Evolutionary conservation across 345 rosid genomes (phyloP).

Genomic region (Aurinia saxatilis): DNA sequence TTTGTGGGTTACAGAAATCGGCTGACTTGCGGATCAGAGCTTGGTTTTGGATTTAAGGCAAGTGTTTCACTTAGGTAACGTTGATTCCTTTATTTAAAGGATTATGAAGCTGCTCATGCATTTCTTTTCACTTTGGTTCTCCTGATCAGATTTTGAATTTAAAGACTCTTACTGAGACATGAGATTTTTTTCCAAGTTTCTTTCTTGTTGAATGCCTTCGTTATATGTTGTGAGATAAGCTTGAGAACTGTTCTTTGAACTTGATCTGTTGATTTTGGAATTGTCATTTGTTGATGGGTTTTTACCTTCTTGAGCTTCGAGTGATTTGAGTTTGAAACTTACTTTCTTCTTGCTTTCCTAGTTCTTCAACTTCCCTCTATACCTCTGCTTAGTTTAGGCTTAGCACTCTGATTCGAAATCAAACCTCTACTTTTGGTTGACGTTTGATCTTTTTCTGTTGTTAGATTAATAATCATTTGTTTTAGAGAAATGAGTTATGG

Average conservation of each 20-base stretch:
- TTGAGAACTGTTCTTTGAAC: not conserved
- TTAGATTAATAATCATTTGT: not conserved
- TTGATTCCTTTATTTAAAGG: conserved; percentile 34
- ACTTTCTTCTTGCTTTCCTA: not conserved
- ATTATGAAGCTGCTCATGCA: conserved; percentile 21
- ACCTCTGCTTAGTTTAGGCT: conserved; percentile 4
- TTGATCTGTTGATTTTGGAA: conserved; percentile 12
- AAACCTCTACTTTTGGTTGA: conserved; percentile 3
- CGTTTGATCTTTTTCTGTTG: not conserved
- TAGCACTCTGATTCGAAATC: not conserved
- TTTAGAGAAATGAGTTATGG: not conserved
- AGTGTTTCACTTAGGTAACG: conserved; percentile 26
- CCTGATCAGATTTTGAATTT: not conserved
- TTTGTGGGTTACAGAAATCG: conserved; percentile 1
- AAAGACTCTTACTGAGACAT: not conserved
- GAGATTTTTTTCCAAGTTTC: not conserved
- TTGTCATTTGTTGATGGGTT: conserved; percentile 23
- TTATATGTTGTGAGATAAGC: not conserved
- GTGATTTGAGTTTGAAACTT: not conserved
- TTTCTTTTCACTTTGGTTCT: conserved; percentile 1
- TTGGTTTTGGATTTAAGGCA: conserved; percentile 21
- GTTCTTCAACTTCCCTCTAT: not conserved
- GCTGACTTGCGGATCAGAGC: conserved; percentile 23
- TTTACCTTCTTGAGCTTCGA: not conserved
- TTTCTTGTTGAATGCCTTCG: conserved; percentile 5